Evolutionary conservation across 1,139 yeast genomes (phyloP).

Genomic region (Lipomyces yarrowii): DNA sequence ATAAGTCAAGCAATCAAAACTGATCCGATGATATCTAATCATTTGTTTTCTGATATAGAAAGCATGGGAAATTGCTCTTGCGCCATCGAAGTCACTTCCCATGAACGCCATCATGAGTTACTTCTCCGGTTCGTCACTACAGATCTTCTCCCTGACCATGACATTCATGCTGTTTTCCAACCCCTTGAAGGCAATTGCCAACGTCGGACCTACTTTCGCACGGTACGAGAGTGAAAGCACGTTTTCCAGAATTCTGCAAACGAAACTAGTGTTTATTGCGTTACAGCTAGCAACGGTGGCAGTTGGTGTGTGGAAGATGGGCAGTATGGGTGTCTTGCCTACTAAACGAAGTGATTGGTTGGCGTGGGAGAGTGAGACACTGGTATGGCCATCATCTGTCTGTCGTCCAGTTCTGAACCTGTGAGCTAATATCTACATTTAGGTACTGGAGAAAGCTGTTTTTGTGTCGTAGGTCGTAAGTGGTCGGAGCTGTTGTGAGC

Average conservation of each 20-base stretch:
- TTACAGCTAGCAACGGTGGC: conserved; percentile 68
- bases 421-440: not conserved
- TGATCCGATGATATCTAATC: not conserved
- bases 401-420: not conserved
- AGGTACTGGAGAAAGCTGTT: conserved; percentile 6
- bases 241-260: conserved; percentile 49
- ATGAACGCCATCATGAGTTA: conserved; percentile 90
- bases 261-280: conserved; percentile 54
- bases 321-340: conserved; percentile 89
- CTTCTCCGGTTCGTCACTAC: conserved; percentile 90
- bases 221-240: conserved; percentile 41
- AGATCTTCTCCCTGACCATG: conserved; percentile 89
- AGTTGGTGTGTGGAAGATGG: conserved; percentile 83
- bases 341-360: conserved; percentile 89
- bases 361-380: conserved; percentile 62
- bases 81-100: conserved; percentile 83
- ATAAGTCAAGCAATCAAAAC: not conserved
- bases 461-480: not conserved
- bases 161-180: conserved; percentile 77
- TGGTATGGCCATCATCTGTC: conserved; percentile 10
- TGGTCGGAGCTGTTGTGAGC: not conserved
- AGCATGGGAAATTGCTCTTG: conserved; percentile 85
- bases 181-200: conserved; percentile 72
- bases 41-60: conserved; percentile 41
- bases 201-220: conserved; percentile 52